phyloP scores from a whole-genome alignment of 208 protist genomes.

The Acanthamoeba lugdunensis region DNA sequence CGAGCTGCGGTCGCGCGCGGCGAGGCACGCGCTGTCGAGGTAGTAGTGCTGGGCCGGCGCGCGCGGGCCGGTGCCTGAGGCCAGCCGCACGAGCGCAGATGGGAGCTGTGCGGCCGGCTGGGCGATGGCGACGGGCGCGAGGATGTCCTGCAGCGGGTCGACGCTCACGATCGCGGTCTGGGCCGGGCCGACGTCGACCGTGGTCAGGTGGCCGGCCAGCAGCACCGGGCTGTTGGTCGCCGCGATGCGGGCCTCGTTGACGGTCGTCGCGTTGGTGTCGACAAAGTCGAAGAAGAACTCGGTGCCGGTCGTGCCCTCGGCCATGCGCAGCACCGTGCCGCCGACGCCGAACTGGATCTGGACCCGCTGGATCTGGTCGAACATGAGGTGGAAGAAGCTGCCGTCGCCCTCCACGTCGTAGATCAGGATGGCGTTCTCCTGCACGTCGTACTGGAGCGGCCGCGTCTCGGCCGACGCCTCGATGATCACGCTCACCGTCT shows the following conservation, averaged over 20 bases:
- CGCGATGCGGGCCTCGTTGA: conserved; percentile 18
- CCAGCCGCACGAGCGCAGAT: not conserved
- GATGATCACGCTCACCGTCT: conserved; percentile 38
- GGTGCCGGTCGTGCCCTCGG: conserved; percentile 42
- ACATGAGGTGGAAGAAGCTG: conserved; percentile 70
- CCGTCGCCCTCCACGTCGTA: conserved; percentile 3
- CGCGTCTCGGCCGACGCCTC: conserved; percentile 28
- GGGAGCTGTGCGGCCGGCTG: not conserved
- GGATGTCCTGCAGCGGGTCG: conserved; percentile 12
- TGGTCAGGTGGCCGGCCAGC: not conserved
- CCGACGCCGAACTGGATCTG: conserved; percentile 34
- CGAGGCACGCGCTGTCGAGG: conserved; percentile 44
- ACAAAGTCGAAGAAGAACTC: conserved; percentile 61
- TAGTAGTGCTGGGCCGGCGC: conserved; percentile 61
- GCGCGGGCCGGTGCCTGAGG: not conserved
- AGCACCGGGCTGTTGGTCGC: conserved; percentile 38
- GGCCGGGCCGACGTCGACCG: conserved; percentile 6
- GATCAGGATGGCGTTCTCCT: conserved; percentile 57
- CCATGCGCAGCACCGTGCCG: conserved; percentile 40
- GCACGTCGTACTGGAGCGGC: conserved; percentile 58
- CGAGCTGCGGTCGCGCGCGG: not conserved
- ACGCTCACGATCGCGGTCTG: conserved; percentile 17
- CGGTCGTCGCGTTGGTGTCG: not conserved
- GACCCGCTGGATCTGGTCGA: conserved; percentile 29
- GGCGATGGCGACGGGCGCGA: conserved; percentile 45